A percentile compares a stretch with the other conserved stretches of the same genome.
Evolutionary conservation across 2,329 filamentous ascomycete species (phyloP).

Genomic region (Sporothrix pallida): DNA sequence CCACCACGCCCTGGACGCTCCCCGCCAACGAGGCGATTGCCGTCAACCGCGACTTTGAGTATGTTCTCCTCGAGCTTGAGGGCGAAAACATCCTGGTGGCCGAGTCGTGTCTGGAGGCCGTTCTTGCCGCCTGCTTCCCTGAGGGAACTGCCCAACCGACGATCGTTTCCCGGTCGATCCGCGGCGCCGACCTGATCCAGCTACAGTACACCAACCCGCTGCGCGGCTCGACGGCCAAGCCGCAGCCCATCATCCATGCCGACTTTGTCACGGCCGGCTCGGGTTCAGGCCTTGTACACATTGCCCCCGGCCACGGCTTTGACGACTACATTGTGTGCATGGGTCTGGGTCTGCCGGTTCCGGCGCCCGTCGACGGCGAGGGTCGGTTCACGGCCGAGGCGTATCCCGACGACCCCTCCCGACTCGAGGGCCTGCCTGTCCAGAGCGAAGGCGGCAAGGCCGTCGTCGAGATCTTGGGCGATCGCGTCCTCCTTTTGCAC

Average conservation of each 20-base stretch:
- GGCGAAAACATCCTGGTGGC: conserved; percentile 72
- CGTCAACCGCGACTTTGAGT: conserved; percentile 74
- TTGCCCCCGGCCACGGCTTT: conserved; percentile 93
- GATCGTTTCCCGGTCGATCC: conserved; percentile 72
- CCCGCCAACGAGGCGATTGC: conserved; percentile 92
- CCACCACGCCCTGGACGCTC: conserved; percentile 96
- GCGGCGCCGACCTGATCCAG: conserved; percentile 69
- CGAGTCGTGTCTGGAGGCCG: conserved; percentile 68
- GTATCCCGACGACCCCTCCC: conserved; percentile 70
- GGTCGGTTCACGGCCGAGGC: conserved; percentile 83
- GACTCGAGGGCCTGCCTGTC: conserved; percentile 73
- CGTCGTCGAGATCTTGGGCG: conserved; percentile 71
- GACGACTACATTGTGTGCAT: conserved; percentile 90
- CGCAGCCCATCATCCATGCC: conserved; percentile 77
- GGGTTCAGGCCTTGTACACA: conserved; percentile 94
- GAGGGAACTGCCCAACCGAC: conserved; percentile 63
- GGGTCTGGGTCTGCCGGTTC: conserved; percentile 70
- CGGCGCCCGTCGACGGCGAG: conserved; percentile 81
- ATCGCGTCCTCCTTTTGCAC: conserved; percentile 71
- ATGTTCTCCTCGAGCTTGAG: conserved; percentile 67
- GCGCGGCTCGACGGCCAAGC: conserved; percentile 59
- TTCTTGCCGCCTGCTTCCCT: conserved; percentile 57
- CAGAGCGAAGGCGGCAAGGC: conserved; percentile 38
- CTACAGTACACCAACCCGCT: conserved; percentile 75
- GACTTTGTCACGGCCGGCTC: conserved; percentile 88